A percentile compares a stretch with the other conserved stretches of the same genome.
Conservation (phyloP, 441 rosid species). For the Gossypium trilobum region DNA sequence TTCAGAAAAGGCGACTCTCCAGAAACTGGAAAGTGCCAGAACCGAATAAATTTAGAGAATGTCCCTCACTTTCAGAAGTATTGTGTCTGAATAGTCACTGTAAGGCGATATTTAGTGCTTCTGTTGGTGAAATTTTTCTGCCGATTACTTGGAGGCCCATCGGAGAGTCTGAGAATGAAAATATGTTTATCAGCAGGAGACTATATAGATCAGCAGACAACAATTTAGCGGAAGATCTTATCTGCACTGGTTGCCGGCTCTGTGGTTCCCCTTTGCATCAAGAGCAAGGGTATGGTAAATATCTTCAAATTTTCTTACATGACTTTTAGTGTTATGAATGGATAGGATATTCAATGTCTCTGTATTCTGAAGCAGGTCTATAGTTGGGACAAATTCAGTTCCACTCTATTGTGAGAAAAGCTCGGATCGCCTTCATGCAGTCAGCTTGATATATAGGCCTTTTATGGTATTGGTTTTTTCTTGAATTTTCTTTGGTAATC, state of each 20-base stretch:
- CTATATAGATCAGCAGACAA: conserved; percentile 13
- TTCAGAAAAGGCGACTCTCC: conserved; percentile 23
- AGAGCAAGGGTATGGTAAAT: conserved; percentile 24
- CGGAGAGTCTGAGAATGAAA: conserved; percentile 33
- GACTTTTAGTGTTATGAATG: neutral
- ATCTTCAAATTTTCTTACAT: conserved; percentile 1
- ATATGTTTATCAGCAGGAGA: conserved; percentile 47
- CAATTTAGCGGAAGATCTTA: conserved; percentile 36
- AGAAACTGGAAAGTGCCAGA: conserved; percentile 46
- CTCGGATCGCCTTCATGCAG: conserved; percentile 35
- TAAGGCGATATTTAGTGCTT: conserved; percentile 33
- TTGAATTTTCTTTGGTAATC: neutral
- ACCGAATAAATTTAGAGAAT: conserved; percentile 25
- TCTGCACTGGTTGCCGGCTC: conserved; percentile 39
- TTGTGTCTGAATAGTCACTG: conserved; percentile 19
- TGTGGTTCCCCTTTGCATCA: conserved; percentile 41
- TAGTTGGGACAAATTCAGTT: conserved; percentile 19
- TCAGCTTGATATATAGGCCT: conserved; percentile 41
- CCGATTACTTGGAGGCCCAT: conserved; percentile 32
- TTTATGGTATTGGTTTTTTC: conserved; percentile 31
- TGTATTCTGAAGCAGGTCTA: conserved; percentile 22
- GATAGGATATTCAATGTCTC: conserved; percentile 6
- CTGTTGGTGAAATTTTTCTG: conserved; percentile 42
- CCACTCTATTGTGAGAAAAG: conserved; percentile 39
- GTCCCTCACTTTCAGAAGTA: conserved; percentile 35